Conservation (phyloP, 306 rosid genomes). For the Urtica urens region DNA sequence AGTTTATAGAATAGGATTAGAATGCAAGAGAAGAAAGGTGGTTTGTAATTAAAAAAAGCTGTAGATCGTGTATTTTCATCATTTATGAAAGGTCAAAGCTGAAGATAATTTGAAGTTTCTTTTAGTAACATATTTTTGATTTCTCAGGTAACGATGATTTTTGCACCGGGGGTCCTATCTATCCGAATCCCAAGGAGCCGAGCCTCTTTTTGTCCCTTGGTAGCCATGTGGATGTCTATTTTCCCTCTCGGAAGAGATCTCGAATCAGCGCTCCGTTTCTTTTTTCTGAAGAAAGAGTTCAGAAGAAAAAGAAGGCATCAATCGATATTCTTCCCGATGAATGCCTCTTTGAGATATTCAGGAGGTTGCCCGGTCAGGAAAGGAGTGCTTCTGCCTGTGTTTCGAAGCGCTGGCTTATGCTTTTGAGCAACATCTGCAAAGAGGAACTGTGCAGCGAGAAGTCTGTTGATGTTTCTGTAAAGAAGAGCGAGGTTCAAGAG, state of each 20-base stretch:
- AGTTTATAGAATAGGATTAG: no score
- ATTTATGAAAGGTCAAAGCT: no score
- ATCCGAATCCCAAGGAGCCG: conserved; percentile 67
- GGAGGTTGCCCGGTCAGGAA: conserved; percentile 73
- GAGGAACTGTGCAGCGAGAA: conserved; percentile 37
- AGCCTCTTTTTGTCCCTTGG: conserved; percentile 69
- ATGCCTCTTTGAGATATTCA: conserved; percentile 86
- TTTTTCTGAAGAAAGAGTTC: conserved; percentile 35
- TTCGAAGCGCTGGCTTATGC: conserved; percentile 88
- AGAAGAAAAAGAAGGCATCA: conserved; percentile 48
- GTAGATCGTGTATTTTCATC: no score
- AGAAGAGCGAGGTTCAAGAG: conserved; percentile 34
- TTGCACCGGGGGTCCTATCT: conserved; percentile 62
- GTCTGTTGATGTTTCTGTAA: conserved; percentile 1
- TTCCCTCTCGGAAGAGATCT: conserved; percentile 64
- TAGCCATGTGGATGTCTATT: conserved; percentile 41
- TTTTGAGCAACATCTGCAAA: conserved; percentile 50
- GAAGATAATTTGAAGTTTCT: no score
- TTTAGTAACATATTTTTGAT: conserved; percentile 13
- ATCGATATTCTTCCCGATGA: conserved; percentile 80
- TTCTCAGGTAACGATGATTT: conserved; percentile 69
- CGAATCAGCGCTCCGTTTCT: conserved; percentile 48
- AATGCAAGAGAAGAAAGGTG: no score
- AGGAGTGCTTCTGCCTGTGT: conserved; percentile 65
- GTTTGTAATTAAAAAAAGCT: no score